A percentile compares a stretch with the other conserved stretches of the same genome.
phyloP scores from a whole-genome alignment of 129 eudicot species.

The Solidago caesia region DNA sequence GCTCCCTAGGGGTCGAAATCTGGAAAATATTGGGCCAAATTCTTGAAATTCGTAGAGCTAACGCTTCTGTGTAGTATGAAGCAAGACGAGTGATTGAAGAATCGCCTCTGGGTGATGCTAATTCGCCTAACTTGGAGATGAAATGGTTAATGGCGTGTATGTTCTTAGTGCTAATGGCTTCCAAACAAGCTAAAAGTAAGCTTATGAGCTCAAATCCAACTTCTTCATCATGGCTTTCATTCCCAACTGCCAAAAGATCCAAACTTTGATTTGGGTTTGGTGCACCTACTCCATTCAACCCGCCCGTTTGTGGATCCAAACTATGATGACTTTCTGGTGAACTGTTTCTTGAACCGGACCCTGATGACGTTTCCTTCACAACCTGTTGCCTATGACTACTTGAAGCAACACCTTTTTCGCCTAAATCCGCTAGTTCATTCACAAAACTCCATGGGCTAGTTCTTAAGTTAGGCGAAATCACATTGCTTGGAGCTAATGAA shows the following conservation, averaged over 20 bases:
- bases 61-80: conserved; percentile 88
- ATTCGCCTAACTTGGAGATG: conserved; percentile 67
- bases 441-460: conserved; percentile 66
- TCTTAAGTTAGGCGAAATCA: conserved; percentile 40
- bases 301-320: conserved; percentile 52
- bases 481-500: conserved; percentile 41
- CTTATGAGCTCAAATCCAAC: conserved; percentile 73
- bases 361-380: conserved; percentile 49
- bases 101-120: conserved; percentile 78
- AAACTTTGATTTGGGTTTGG: conserved; percentile 44
- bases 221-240: conserved; percentile 44
- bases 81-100: conserved; percentile 60
- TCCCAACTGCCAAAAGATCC: conserved; percentile 35
- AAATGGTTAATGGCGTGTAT: conserved; percentile 51
- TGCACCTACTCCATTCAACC: conserved; percentile 50
- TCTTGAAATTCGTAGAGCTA: conserved; percentile 63
- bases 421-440: conserved; percentile 49
- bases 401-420: conserved; percentile 51
- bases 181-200: conserved; percentile 71
- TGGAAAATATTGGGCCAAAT: conserved; percentile 79
- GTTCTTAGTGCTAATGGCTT: conserved; percentile 64
- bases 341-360: conserved; percentile 52
- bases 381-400: conserved; percentile 39
- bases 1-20: conserved; percentile 53
- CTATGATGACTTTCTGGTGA: conserved; percentile 62